Evolutionary conservation across 148 eudicot genomes (phyloP), one percentile per base, ranked within the genome.

Genomic region (Cornus suecica): DNA sequence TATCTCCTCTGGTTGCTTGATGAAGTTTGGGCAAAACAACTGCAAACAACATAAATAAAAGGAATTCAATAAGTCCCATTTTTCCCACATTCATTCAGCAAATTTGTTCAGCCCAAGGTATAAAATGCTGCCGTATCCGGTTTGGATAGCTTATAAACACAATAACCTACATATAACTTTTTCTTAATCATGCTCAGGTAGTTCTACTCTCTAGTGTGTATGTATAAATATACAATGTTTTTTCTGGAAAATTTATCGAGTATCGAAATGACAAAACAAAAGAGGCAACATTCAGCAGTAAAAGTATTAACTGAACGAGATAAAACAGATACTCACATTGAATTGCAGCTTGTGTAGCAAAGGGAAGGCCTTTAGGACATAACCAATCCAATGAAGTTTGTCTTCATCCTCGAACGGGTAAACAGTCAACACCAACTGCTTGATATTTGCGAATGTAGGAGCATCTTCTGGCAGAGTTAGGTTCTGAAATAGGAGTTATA

Each of bases 361-460:
- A 31, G 84, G 80, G 41, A 73, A 77, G 45, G 77, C 74, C 77
- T 77, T 73, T 28, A 81, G 66, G 32, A 81, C 23, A 58, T 77
- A 81, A 54, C 31, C 72, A 28, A 61, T 67, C 84, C 80, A 81
- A 25, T n/a, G 31, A 65, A 81, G 77, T 24, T 78, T 61, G 66
- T 81, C 84, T 13, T 81, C 84, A 25, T 81, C 80, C 0, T 72
- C 48, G 70, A 81, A 81, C 7, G 80, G 79, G 45, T 42, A 80
- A 69, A 80, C 62, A 41, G 71, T 62, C 27, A 80, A 65, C 45
- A 64, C 74, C 68, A 80, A 75, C 25, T 74, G 71, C 78, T 75
- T 75, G 75, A 80, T 65, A 58, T 65, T 80, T 71, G 60, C 32
- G 64, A 70, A 80, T 70, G 74, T 31, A 45, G 66, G 74, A 1